Evolutionary conservation across 169 alveolate genomes (phyloP).

Genomic region (Eimeria maxima): DNA sequence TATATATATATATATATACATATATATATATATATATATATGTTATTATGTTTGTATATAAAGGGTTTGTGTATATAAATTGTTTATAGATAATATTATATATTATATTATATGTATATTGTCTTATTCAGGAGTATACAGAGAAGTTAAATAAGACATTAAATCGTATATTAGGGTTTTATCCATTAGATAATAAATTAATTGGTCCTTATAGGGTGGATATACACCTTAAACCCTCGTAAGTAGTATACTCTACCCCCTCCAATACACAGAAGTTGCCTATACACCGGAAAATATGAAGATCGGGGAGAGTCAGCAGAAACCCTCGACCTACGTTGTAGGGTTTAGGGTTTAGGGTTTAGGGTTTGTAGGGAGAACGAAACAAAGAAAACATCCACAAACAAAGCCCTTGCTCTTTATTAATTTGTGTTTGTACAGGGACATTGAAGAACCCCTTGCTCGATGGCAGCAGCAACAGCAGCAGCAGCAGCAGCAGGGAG

Average conservation of each 20-base stretch:
- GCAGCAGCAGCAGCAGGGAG: slow-evolving; percentile 8
- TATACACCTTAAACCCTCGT: slow-evolving; percentile 8
- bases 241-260: not conserved
- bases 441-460: not conserved
- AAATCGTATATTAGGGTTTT: not conserved
- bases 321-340: not conserved
- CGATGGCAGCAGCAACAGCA: slow-evolving; percentile 11
- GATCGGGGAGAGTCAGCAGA: too few relatives aligned
- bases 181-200: not conserved
- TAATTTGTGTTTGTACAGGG: not conserved
- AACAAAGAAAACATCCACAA: not conserved
- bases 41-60: too few relatives aligned
- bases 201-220: slow-evolving; percentile 55
- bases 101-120: too few relatives aligned
- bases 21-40: too few relatives aligned
- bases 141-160: not conserved
- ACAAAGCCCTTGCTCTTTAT: too few relatives aligned
- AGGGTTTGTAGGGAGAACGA: not conserved
- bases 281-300: not conserved
- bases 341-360: slow-evolving; percentile 16
- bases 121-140: not conserved
- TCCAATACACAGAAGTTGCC: not conserved
- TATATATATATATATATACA: too few relatives aligned
- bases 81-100: too few relatives aligned
- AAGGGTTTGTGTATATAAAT: too few relatives aligned